phyloP scores from a whole-genome alignment of 768 basidiomycete genomes.

The Cubamyces lactineus region DNA sequence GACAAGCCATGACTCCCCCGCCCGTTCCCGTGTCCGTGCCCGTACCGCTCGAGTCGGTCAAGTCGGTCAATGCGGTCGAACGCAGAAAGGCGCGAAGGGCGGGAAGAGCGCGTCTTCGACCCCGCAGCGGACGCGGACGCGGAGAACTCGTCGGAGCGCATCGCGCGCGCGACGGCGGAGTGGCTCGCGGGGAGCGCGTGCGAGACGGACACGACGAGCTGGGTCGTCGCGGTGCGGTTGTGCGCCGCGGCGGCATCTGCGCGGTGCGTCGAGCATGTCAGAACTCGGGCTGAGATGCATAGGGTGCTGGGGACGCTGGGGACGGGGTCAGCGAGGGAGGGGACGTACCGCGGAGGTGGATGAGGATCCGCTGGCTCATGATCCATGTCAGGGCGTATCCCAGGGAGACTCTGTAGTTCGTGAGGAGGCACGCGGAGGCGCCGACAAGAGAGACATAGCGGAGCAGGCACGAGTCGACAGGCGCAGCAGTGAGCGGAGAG shows the following conservation, averaged over 20 bases:
- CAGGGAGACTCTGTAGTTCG: slow-evolving; percentile 33
- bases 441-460: no score
- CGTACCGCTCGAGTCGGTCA: background rate
- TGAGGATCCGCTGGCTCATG: slow-evolving; percentile 41
- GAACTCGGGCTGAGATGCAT: no score
- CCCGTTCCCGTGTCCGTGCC: background rate
- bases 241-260: slow-evolving; percentile 30
- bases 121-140: no score
- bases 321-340: background rate
- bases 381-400: slow-evolving; percentile 41
- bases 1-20: background rate
- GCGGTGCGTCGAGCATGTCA: background rate
- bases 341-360: slow-evolving; percentile 37
- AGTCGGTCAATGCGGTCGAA: slow-evolving; percentile 14
- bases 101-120: no score
- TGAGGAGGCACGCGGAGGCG: background rate
- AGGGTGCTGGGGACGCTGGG: background rate
- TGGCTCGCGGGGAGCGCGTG: slow-evolving; percentile 19
- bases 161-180: slow-evolving; percentile 23
- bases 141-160: slow-evolving; percentile 24
- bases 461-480: no score
- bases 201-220: slow-evolving; percentile 24
- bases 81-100: background rate
- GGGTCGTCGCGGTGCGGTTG: slow-evolving; percentile 19
- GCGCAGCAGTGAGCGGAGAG: no score